Evolutionary conservation across 1,139 yeast species (phyloP), one percentile per base, ranked within the genome.

Genomic region (Pichia sp.): DNA sequence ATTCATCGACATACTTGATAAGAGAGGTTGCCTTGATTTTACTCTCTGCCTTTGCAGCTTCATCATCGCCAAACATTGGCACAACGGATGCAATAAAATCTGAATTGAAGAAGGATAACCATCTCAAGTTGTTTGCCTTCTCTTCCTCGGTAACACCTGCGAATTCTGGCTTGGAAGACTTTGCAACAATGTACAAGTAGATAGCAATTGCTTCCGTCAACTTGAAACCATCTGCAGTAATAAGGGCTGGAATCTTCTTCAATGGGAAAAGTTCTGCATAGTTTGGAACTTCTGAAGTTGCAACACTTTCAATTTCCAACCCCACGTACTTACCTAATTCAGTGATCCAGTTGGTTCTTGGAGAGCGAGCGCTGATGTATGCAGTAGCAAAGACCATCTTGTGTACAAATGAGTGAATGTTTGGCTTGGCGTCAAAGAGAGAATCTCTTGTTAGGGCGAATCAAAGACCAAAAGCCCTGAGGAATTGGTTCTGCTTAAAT

Each of bases 291-390:
- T 28, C 20, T 7, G 10, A 12, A 33, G 52, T 49, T 39, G 56
- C 62, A 36, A 58, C 47, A 30, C 65, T 38, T 41, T 61, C 58
- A 50, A 69, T 56, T 40, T 69, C 74, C 45, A 70, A 59, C 40
- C 64, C 58, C 49, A 45, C 20, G 22, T 39, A 38, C 27, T 46
- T 40, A 13, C 34, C 39, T 11, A 41, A 33, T 20, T 30, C 39
- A 14, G 35, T 30, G 27, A 49, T 39, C 33, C 50, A 39, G 22
- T 39, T 32, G 11, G 48, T 42, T 43, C 53, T 43, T 12, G n/a
- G n/a, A n/a, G n/a, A n/a, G n/a, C n/a, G n/a, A n/a, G n/a, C n/a
- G n/a, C n/a, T n/a, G n/a, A n/a, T n/a, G n/a, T n/a, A n/a, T n/a
- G n/a, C n/a, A n/a, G n/a, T n/a, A n/a, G n/a, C n/a, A n/a, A n/a